A percentile compares a stretch with the other conserved stretches of the same genome.
Conservation (phyloP, 2,329 filamentous ascomycete species). For the Fusarium buxicola region DNA sequence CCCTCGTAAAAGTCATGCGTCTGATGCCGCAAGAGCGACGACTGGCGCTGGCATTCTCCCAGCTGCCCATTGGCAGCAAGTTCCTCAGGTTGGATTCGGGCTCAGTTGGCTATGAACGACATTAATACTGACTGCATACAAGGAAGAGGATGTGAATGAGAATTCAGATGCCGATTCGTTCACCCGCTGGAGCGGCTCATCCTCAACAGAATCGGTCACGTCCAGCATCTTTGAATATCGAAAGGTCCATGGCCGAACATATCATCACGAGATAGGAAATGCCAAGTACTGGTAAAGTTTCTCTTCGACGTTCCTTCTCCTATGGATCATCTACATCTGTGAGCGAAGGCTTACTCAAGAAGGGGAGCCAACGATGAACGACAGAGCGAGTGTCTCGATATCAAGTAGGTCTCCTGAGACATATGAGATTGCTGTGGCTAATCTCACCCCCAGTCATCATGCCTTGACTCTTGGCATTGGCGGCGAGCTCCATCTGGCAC, state of each 20-base stretch:
- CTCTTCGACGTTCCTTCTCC: no score
- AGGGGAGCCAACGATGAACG: constrained; percentile 10
- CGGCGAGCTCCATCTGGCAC: constrained; percentile 3
- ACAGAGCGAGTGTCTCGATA: constrained; percentile 9
- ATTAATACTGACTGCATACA: not conserved
- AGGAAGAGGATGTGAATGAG: not conserved
- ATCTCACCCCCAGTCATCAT: not conserved
- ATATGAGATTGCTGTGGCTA: no score
- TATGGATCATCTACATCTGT: not conserved
- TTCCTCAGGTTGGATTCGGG: not conserved
- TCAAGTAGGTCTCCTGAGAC: constrained; percentile 1
- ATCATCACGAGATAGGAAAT: constrained; percentile 9
- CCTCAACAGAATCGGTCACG: constrained; percentile 1
- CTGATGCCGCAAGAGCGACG: not conserved
- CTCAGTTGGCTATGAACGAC: not conserved
- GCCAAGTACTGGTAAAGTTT: constrained; percentile 4
- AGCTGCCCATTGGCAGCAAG: constrained; percentile 5
- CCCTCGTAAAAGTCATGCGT: not conserved
- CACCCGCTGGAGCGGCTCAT: not conserved
- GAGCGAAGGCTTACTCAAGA: not conserved
- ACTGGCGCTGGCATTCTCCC: not conserved
- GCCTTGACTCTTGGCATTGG: constrained; percentile 3
- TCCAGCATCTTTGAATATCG: no score
- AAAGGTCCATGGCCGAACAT: constrained; percentile 9
- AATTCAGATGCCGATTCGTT: constrained; percentile 2